Percentiles rank a stretch among this genome's conserved stretches.
These are phyloP conservation scores for Plectosphaerella plurivora DNA, from an alignment of 2,329 filamentous ascomycete species.

Conservation along the genomic window DNA sequence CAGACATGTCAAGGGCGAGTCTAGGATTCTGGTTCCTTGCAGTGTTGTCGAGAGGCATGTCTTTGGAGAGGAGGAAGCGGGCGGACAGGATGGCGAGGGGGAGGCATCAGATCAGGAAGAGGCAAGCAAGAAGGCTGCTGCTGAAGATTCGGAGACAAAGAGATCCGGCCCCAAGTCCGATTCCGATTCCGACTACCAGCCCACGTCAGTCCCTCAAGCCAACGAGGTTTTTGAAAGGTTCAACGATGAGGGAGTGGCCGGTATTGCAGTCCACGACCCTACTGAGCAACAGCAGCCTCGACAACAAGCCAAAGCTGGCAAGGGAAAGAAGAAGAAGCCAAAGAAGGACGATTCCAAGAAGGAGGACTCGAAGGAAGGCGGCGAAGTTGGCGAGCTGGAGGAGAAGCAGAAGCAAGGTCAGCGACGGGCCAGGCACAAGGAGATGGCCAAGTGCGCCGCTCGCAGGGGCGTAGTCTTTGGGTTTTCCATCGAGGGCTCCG, in stretches of 20 bases:
- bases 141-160: not conserved
- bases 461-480: constrained; percentile 56
- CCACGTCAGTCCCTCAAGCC: not conserved
- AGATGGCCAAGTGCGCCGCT: constrained; percentile 59
- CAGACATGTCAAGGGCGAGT: constrained; percentile 42
- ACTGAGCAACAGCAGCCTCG: constrained; percentile 35
- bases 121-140: constrained; percentile 12
- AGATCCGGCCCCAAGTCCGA: not conserved
- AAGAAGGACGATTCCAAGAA: not conserved
- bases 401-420: constrained; percentile 44
- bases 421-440: constrained; percentile 37
- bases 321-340: too few species aligned
- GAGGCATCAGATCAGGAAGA: constrained; percentile 29
- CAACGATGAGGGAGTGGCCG: constrained; percentile 8
- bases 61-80: constrained; percentile 35
- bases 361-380: constrained; percentile 46
- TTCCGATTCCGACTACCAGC: not conserved
- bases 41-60: constrained; percentile 44
- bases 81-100: constrained; percentile 40
- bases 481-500: constrained; percentile 22
- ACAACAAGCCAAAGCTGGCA: constrained; percentile 14
- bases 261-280: constrained; percentile 37
- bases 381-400: constrained; percentile 47
- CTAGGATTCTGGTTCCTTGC: constrained; percentile 42
- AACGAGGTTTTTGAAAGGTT: too few species aligned